Conservation (phyloP, 768 basidiomycete genomes). For the Myochromella boudieri region DNA sequence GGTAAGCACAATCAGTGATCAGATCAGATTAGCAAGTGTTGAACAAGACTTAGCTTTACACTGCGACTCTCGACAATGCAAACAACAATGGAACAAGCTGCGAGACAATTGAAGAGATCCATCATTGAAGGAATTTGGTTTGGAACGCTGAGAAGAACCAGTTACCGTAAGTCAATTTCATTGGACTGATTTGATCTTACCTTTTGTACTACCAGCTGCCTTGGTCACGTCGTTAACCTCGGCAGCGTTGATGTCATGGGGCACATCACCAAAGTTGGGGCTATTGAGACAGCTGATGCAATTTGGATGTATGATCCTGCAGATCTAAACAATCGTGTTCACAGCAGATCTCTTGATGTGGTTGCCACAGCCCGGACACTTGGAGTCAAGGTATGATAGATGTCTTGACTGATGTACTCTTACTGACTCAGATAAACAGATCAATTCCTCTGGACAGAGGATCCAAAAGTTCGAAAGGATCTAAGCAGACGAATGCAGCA, state of each 20-base stretch:
- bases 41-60: slow-evolving; percentile 16
- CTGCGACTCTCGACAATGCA: slow-evolving; percentile 24
- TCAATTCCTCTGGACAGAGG: slow-evolving; percentile 21
- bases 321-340: slow-evolving; percentile 20
- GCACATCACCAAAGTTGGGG: slow-evolving; percentile 26
- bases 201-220: slow-evolving; percentile 26
- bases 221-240: slow-evolving; percentile 30
- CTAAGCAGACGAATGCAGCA: slow-evolving; percentile 15
- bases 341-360: slow-evolving; percentile 26
- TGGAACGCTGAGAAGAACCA: slow-evolving; percentile 20
- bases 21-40: not conserved
- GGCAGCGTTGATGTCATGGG: slow-evolving; percentile 26
- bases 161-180: slow-evolving; percentile 16
- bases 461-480: slow-evolving; percentile 23
- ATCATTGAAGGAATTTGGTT: slow-evolving; percentile 1
- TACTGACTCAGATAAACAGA: slow-evolving; percentile 21
- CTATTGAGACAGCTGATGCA: slow-evolving; percentile 23
- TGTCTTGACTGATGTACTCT: not conserved
- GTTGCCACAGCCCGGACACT: slow-evolving; percentile 28
- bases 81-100: slow-evolving; percentile 15
- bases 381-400: slow-evolving; percentile 27
- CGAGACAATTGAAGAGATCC: slow-evolving; percentile 14
- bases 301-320: slow-evolving; percentile 36
- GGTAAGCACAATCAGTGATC: slow-evolving; percentile 14
- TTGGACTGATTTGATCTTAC: too few species aligned